Base-by-base conservation (phyloP, 345 rosid species). In the Stellera chamaejasme region DNA sequence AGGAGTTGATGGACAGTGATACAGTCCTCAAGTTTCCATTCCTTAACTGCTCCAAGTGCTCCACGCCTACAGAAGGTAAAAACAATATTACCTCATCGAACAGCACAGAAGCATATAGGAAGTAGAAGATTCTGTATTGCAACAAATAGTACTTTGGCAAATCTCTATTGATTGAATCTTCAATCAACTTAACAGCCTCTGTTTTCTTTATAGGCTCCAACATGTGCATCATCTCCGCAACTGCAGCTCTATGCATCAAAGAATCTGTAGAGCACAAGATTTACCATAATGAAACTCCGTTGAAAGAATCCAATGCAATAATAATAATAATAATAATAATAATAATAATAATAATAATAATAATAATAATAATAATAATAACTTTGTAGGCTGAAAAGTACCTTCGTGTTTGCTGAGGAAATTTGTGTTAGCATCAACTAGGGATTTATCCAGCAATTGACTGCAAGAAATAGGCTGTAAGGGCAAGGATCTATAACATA, bases 181-280 rank as follows among this genome's bases (percentile, higher is more conserved):
- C 97, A 68, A 87, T 80, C 64, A 84, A 70, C 60, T 75, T 79
- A 70, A 81, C 49, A 65, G 97, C 96, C 66, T 83, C 90, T 5
- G 70, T 54, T 75, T 82, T 81, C 72, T 77, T 85, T 70, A 60
- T 73, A 43, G 91, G 81, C 65, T 87, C 91, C 65, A 90, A 78
- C 51, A 80, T 63, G 66, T 49, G 66, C 48, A 87, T 55, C 91
- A 87, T 87, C 80, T 90, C 97, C 14, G 97, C 94, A 55, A 72
- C 91, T 46, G 97, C 97, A 43, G 86, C 91, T 70, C 91, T 90
- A 74, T 90, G 97, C 87, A 82, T 78, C 80, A 90, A 80, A 42
- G 96, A 90, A 77, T 71, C 97, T 90, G 83, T 66, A 41, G 48
- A 16, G 61, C 10, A 66, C 1, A 48, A 32, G 39, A 32, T 32